Percentiles rank a stretch among this genome's conserved stretches.
Conservation (phyloP, 1,284 basidiomycete genomes). For the Ustanciosporium gigantosporum region DNA sequence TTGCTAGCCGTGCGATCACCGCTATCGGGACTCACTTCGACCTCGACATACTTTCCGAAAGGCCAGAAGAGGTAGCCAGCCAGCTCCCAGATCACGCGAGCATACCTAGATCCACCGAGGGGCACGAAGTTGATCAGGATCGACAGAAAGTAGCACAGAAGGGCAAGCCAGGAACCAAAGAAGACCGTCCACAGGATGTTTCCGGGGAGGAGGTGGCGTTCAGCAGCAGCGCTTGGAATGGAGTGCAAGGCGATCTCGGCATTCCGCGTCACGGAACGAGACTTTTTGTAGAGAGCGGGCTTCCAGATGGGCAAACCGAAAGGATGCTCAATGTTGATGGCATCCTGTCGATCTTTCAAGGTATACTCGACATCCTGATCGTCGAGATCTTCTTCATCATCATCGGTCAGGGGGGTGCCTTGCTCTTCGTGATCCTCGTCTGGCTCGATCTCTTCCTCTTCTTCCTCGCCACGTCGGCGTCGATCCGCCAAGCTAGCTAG, state of each 20-base stretch:
- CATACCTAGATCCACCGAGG: slow-evolving; percentile 79
- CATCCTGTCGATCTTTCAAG: slow-evolving; percentile 90
- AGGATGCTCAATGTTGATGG: slow-evolving; percentile 97
- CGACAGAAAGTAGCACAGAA: slow-evolving; percentile 72
- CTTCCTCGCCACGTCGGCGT: slow-evolving; percentile 17
- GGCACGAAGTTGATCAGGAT: slow-evolving; percentile 74
- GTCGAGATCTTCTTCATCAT: slow-evolving; percentile 26
- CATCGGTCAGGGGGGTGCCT: slow-evolving; percentile 2
- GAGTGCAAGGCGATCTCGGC: slow-evolving; percentile 93
- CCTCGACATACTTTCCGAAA: slow-evolving; percentile 98
- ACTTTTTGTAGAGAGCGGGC: slow-evolving; percentile 97
- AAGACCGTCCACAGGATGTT: slow-evolving; percentile 85
- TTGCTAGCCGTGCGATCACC: slow-evolving; percentile 39
- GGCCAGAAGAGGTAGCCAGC: slow-evolving; percentile 98
- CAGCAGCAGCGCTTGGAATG: slow-evolving; percentile 85
- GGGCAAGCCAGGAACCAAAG: slow-evolving; percentile 82
- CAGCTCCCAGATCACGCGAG: slow-evolving; percentile 83
- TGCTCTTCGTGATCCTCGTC: slow-evolving; percentile 10
- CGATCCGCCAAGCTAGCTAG: slow-evolving; percentile 39
- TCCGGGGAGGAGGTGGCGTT: slow-evolving; percentile 84
- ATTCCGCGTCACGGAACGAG: slow-evolving; percentile 90
- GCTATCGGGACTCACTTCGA: slow-evolving; percentile 63
- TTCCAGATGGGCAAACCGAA: slow-evolving; percentile 99
- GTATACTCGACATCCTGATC: slow-evolving; percentile 78
- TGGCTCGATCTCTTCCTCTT: slow-evolving; percentile 12